These are phyloP conservation scores for Histomonas meleagridis DNA, from an alignment of 208 protist species.

Conservation along the genomic window DNA sequence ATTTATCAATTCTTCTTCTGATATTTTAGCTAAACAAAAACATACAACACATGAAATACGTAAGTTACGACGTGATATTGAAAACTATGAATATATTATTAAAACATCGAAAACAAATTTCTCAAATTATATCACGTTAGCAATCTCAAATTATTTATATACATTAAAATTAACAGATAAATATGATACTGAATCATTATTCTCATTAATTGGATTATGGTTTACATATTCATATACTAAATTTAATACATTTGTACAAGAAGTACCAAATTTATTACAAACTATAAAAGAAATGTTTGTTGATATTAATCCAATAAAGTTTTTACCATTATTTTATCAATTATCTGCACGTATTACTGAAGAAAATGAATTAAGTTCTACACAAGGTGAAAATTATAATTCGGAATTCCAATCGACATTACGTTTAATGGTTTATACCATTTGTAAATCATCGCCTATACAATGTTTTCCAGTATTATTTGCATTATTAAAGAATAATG, in stretches of 20 bases:
- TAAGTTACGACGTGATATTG: not conserved
- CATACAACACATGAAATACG: too few species aligned
- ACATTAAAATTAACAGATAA: not conserved
- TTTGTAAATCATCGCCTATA: not conserved
- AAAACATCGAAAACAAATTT: not conserved
- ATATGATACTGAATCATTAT: not conserved
- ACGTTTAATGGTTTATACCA: not conserved
- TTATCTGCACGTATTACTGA: not conserved
- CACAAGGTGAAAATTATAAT: not conserved
- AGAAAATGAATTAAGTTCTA: not conserved
- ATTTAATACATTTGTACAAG: not conserved
- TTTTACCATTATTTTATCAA: conserved; percentile 23
- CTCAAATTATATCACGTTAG: not conserved
- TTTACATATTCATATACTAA: not conserved
- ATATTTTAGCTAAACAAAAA: too few species aligned
- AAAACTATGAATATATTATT: not conserved
- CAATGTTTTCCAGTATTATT: not conserved
- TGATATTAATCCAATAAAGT: not conserved
- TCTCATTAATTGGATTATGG: not conserved
- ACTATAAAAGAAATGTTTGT: not conserved
- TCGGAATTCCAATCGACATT: not conserved
- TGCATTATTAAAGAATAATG: not conserved
- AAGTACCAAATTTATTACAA: not conserved
- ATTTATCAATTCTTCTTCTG: too few species aligned
- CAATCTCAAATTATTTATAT: not conserved